Evolutionary conservation across 352 stramenopile species (phyloP).

Genomic region (Phytopythium cucurbitacearum): DNA sequence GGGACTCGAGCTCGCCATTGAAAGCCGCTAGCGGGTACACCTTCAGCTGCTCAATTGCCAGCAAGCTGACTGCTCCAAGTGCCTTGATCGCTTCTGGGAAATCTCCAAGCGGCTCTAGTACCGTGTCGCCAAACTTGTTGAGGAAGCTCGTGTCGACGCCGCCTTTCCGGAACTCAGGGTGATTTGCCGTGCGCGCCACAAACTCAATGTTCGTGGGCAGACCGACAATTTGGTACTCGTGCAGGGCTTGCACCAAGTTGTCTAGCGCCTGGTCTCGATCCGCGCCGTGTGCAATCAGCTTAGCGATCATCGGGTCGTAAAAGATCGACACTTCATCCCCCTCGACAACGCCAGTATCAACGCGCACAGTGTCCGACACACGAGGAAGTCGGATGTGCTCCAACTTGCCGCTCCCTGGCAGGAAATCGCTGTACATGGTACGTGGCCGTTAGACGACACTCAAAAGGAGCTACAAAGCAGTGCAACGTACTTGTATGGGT

Average conservation of each 20-base stretch:
- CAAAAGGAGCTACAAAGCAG: constrained; percentile 1
- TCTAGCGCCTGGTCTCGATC: constrained; percentile 81
- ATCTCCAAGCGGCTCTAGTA: constrained; percentile 53
- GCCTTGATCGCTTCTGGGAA: constrained; percentile 64
- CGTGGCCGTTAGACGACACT: constrained; percentile 3
- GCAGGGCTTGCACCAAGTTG: constrained; percentile 78
- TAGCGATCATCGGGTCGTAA: constrained; percentile 94
- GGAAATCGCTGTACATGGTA: constrained; percentile 67
- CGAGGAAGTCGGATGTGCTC: constrained; percentile 78
- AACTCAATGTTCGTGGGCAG: constrained; percentile 95
- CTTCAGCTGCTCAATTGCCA: constrained; percentile 62
- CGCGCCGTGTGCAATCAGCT: constrained; percentile 90
- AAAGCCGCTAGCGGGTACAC: constrained; percentile 23
- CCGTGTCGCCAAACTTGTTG: constrained; percentile 84
- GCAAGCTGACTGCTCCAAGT: constrained; percentile 66
- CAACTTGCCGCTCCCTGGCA: constrained; percentile 87
- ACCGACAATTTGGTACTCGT: constrained; percentile 91
- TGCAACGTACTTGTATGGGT: constrained; percentile 80
- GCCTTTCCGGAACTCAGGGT: constrained; percentile 87
- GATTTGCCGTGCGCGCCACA: constrained; percentile 83
- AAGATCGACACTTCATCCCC: constrained; percentile 90
- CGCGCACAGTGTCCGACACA: constrained; percentile 65
- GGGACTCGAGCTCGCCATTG: constrained; percentile 43
- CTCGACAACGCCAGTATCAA: constrained; percentile 88
- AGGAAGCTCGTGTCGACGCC: constrained; percentile 93